These are phyloP conservation scores for Begonia peltatifolia DNA, from an alignment of 306 rosid species.

Conservation along the genomic window DNA sequence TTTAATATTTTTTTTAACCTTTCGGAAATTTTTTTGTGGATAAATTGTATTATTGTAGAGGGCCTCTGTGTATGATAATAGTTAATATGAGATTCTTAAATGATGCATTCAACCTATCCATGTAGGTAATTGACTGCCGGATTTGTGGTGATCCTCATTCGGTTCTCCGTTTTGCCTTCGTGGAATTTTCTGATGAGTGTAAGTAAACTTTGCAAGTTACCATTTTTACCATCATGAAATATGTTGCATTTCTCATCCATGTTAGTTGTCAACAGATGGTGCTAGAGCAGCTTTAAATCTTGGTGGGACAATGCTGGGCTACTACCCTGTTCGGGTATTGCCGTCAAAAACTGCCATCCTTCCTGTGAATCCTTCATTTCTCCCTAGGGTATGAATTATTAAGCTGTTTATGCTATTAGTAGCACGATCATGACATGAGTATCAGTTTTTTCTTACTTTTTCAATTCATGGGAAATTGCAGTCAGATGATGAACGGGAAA, in stretches of 20 bases:
- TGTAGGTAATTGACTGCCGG: slow-evolving; percentile 93
- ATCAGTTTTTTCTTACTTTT: background rate
- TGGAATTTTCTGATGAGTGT: slow-evolving; percentile 90
- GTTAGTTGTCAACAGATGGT: slow-evolving; percentile 49
- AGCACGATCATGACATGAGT: background rate
- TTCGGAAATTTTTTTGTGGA: too few relatives aligned
- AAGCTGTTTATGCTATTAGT: background rate
- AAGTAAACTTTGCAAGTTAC: slow-evolving; percentile 16
- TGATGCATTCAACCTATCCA: background rate
- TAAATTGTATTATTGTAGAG: too few relatives aligned
- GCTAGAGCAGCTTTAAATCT: slow-evolving; percentile 81
- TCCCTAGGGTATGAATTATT: slow-evolving; percentile 55
- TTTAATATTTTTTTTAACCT: too few relatives aligned
- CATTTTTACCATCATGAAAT: too few relatives aligned
- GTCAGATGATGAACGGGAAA: slow-evolving; percentile 97
- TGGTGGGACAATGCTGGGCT: slow-evolving; percentile 90
- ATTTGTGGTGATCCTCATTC: slow-evolving; percentile 97
- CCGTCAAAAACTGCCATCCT: slow-evolving; percentile 98
- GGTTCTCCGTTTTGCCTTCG: slow-evolving; percentile 95
- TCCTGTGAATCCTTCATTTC: slow-evolving; percentile 96
- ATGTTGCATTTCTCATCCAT: slow-evolving; percentile 1
- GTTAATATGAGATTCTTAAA: background rate
- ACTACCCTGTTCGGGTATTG: slow-evolving; percentile 82
- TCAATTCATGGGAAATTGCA: slow-evolving; percentile 19
- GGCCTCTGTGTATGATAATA: background rate